Evolutionary conservation across 2,329 filamentous ascomycete species (phyloP), one percentile per base, ranked within the genome.

Genomic region (Diaporthe sp.): DNA sequence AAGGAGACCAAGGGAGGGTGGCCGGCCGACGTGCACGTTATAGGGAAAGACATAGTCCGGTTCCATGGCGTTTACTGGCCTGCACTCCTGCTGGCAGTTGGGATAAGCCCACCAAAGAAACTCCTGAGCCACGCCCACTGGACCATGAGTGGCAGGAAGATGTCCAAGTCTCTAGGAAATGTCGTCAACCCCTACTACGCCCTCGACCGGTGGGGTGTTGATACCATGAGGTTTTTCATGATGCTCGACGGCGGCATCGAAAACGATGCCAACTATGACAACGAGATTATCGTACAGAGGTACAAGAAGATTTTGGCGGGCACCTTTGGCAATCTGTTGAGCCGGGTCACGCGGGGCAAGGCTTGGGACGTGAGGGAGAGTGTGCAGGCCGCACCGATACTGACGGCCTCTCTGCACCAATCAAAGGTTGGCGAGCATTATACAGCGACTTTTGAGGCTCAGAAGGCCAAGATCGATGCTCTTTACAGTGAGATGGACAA

Each of bases 51-150:
- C 82, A 99, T 99, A 77, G 88, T 97, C 73, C 93, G 95, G 25
- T 99, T 99, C 83, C 97, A 99, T 82, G 96, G 94, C 83, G 92
- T 99, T 63, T 99, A 99, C 86, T 99, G 97, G 97, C 97, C 97
- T 0, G 97, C 97, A 4, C 93, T 99, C 78, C 91, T 99, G 22
- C 93, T 99, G 89, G 96, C 97, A 1, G 86, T 98, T 19, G 92
- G 92, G 69, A 87, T 98, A 6, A 93, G 94, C 1, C 86, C 94
- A 0, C 95, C 97, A 0, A 93, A 92, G 80, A 92, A 92, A 76
- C 90, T 99, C 42, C 86, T 99, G 3, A 94, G 94, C 70, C 97
- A 99, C 81, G 95, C 93, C 2, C 97, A 99, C 82, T 99, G 97
- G 97, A 97, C 95, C 19, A 92, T 99, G 84, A 94, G 94, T 72